Evolutionary conservation across 495 filamentous ascomycete species (phyloP).

Genomic region (Aspergillus diversus): DNA sequence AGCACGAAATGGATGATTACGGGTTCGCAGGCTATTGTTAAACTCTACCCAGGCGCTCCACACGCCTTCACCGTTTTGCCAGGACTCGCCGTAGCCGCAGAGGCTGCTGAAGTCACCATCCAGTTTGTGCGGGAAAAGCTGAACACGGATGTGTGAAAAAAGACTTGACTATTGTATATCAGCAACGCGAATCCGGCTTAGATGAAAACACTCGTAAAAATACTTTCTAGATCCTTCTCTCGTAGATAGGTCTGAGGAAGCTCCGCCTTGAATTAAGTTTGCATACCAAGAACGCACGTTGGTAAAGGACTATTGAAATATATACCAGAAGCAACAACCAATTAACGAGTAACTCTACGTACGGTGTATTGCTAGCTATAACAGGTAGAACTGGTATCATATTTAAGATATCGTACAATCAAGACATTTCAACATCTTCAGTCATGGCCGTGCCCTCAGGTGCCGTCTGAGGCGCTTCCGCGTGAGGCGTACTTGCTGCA

Average conservation of each 20-base stretch:
- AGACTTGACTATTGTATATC: too few species aligned
- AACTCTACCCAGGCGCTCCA: constrained; percentile 55
- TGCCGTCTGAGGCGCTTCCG: constrained; percentile 23
- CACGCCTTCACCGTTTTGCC: constrained; percentile 51
- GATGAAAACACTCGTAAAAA: not conserved
- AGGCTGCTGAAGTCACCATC: constrained; percentile 22
- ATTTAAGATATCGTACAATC: constrained; percentile 12
- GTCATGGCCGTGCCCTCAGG: constrained; percentile 22
- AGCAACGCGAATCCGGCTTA: not conserved
- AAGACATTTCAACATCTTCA: constrained; percentile 50
- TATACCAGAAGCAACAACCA: not conserved
- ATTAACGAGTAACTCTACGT: not conserved
- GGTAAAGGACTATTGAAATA: too few species aligned
- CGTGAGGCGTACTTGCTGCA: constrained; percentile 34
- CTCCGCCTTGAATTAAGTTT: too few species aligned
- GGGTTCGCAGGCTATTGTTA: constrained; percentile 52
- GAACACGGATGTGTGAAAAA: not conserved
- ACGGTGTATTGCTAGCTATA: not conserved
- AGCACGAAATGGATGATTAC: constrained; percentile 52
- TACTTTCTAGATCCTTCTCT: not conserved
- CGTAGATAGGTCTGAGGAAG: too few species aligned
- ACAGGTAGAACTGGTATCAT: not conserved
- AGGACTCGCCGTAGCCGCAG: constrained; percentile 29
- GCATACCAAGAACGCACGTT: too few species aligned
- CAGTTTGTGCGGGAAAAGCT: constrained; percentile 14